Base-by-base conservation (phyloP, 805 yeast genomes). In the Metschnikowia hibisci region DNA sequence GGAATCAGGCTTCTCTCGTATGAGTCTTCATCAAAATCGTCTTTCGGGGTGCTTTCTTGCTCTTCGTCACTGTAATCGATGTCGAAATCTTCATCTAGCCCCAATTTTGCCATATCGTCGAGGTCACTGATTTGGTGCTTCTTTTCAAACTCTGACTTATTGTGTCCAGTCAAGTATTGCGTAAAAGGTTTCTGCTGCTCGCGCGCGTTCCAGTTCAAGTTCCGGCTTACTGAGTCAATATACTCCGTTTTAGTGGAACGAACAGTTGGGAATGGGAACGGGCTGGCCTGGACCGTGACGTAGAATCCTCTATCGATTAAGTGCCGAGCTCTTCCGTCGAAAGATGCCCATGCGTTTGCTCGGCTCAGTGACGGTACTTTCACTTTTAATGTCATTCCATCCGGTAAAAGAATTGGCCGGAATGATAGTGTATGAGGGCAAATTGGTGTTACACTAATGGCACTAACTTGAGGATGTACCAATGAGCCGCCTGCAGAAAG, bases 401-500 rank as follows among this genome's bases (percentile, higher is more conserved):
- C 98, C 0, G 98, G 98, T 23, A 91, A 70, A 44, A 91, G 72
- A 42, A 91, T 84, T 3, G 98, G 98, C 52, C 98, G 74, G 67
- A 91, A 91, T 6, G 96, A 86, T 35, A 91, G 73, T 0, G 97
- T 88, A 59, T 91, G 98, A 1, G 98, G 97, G 60, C 98, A 91
- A 46, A 91, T 89, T 0, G 98, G 98, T 0, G 98, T 89, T 6
- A 91, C 89, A 43, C 89, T 81, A 25, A 90, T 86, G 8, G 96
- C 96, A 47, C 89, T 84, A 12, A 91, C 95, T 26, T 87, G 89
- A 0, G 98, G 97, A 56, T 90, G 96, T 4, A 91, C 96, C 39
- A 91, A 73, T 0, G 96, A 84, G 1, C 98, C 98, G 11, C 97
- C 97, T 0, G 98, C 97, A 34, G 95, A 84, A 39, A 91, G 70